Base-by-base conservation (phyloP, 2,329 filamentous ascomycete genomes). In the Trichoderma cornu-damae region DNA sequence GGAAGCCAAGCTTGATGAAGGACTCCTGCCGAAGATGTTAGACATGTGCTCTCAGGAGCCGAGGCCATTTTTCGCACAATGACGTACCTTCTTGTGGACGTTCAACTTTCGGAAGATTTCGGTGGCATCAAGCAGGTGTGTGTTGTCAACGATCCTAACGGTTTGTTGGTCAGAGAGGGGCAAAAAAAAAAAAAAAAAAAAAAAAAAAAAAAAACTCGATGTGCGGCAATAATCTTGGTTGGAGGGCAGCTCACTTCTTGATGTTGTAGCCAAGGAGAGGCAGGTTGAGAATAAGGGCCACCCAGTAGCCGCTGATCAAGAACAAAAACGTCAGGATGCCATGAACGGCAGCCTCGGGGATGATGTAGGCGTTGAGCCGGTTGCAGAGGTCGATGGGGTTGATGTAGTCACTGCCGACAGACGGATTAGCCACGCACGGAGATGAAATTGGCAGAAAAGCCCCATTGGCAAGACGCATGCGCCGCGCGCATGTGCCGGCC, bases 331-430 rank as follows among this genome's bases (percentile, higher is more conserved):
- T 97, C 70, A 99, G 77, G 81, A 97, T 94, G 64, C 88, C 93
- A 74, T 99, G 95, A 63, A 99, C 93, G 65, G 90, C 93, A 68
- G 94, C 94, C 83, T 99, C 95, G 71, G 94, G 94, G 70, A 99
- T 87, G 73, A 99, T 99, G 80, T 99, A 99, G 73, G 93, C 95
- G 83, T 99, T 99, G 67, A 99, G 88, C 69, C 94, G 92, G 86
- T 99, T 99, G 88, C 94, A 99, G 65, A 99, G 92, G 69, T 99
- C 94, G 79, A 99, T 99, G 44, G 94, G 94, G 81, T 99, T 99
- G 79, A 99, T 99, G 78, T 99, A 99, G 79, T 99, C 94, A 79
- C 91, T 96, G 24, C 35, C 11, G 20, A 6, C 7, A 44, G 35
- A 34, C 35, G 16, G 14, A 38, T 59, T 49, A 62, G 61, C 48